Evolutionary conservation across 106 monocot genomes (phyloP).

Genomic region (Ottelia alismoides): DNA sequence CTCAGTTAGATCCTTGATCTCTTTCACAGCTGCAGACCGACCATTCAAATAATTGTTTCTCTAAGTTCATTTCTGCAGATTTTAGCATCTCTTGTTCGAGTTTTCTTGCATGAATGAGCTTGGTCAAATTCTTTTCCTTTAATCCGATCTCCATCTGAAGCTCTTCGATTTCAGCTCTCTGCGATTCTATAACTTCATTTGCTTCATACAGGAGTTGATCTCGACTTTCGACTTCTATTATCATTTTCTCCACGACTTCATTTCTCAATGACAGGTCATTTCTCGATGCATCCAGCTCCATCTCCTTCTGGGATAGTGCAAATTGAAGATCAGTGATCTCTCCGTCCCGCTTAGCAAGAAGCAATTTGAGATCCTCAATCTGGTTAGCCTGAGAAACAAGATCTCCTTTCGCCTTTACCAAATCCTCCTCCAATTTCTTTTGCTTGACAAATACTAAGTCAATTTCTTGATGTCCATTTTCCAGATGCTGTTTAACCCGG

Average conservation of each 20-base stretch:
- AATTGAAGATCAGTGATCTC: conserved; percentile 17
- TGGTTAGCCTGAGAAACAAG: conserved; percentile 25
- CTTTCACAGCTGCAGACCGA: conserved; percentile 15
- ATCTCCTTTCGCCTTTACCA: conserved; percentile 17
- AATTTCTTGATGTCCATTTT: conserved; percentile 29
- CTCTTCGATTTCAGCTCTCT: conserved; percentile 26
- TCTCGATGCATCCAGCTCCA: conserved; percentile 23
- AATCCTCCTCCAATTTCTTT: conserved; percentile 32
- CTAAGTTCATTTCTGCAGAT: conserved; percentile 23
- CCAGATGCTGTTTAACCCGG: conserved; percentile 25
- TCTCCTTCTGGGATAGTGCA: conserved; percentile 28
- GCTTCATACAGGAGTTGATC: conserved; percentile 26
- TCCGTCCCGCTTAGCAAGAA: conserved; percentile 26
- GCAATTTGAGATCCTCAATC: conserved; percentile 27
- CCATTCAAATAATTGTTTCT: conserved; percentile 27
- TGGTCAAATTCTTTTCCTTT: conserved; percentile 23
- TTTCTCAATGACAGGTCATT: conserved; percentile 27
- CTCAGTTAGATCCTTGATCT: conserved; percentile 24
- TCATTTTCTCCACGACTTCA: conserved; percentile 13
- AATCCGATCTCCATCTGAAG: conserved; percentile 19
- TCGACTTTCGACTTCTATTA: conserved; percentile 21
- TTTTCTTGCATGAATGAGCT: conserved; percentile 21
- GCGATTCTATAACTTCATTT: conserved; percentile 18
- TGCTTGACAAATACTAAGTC: conserved; percentile 23
- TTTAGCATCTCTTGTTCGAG: conserved; percentile 23